Conservation (phyloP, 805 yeast species). For the Suhomyces tanzawaensis region DNA sequence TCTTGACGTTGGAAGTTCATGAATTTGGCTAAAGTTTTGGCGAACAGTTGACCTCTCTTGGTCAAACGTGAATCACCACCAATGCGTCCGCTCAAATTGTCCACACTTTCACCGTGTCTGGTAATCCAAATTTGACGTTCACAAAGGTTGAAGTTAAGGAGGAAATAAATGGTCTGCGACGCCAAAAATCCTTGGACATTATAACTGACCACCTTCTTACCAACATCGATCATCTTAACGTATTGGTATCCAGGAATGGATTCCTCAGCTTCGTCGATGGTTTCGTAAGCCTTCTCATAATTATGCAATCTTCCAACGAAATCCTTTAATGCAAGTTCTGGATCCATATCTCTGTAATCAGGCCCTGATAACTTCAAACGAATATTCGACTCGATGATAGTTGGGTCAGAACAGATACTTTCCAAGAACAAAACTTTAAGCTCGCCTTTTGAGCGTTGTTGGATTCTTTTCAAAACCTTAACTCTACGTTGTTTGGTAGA, state of each 20-base stretch:
- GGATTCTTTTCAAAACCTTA: conserved; percentile 55
- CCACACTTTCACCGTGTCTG: conserved; percentile 89
- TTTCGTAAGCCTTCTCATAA: conserved; percentile 86
- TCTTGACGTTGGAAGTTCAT: conserved; percentile 67
- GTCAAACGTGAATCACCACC: conserved; percentile 91
- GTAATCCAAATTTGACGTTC: conserved; percentile 94
- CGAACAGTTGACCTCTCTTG: conserved; percentile 70
- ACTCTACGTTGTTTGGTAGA: conserved; percentile 65
- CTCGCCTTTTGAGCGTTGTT: conserved; percentile 53
- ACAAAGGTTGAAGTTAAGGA: conserved; percentile 76
- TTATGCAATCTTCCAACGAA: conserved; percentile 77
- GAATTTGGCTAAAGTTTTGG: conserved; percentile 70
- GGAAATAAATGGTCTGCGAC: conserved; percentile 87
- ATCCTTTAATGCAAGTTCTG: conserved; percentile 72
- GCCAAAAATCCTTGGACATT: conserved; percentile 85
- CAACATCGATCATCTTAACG: conserved; percentile 94
- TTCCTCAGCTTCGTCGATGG: conserved; percentile 80
- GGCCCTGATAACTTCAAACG: conserved; percentile 88
- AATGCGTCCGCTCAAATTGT: conserved; percentile 78
- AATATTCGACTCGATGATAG: conserved; percentile 78
- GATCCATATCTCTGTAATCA: conserved; percentile 85
- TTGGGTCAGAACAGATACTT: conserved; percentile 79
- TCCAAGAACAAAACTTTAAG: conserved; percentile 83
- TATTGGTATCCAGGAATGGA: conserved; percentile 68
- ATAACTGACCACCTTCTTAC: conserved; percentile 88